Evolutionary conservation across 2,329 filamentous ascomycete species (phyloP).

Genomic region (Talaromyces sp.): DNA sequence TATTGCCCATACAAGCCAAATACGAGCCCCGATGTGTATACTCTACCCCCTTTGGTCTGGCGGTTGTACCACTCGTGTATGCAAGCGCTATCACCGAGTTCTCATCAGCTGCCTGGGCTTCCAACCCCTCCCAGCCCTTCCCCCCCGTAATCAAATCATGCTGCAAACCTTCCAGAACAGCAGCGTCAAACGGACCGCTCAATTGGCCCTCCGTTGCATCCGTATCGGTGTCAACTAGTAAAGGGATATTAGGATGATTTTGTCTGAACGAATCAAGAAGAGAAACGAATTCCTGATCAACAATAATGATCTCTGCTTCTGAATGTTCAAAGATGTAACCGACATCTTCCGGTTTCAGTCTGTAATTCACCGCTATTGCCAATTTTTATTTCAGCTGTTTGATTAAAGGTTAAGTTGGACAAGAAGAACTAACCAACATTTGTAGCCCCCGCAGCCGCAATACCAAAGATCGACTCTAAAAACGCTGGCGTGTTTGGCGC

Average conservation of each 20-base stretch:
- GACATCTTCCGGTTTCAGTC: slow-evolving; percentile 79
- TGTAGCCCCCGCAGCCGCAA: slow-evolving; percentile 74
- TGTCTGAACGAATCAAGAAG: slow-evolving; percentile 65
- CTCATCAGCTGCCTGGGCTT: slow-evolving; percentile 67
- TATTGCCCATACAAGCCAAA: slow-evolving; percentile 75
- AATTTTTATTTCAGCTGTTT: neutral
- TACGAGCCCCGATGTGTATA: slow-evolving; percentile 88
- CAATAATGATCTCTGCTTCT: slow-evolving; percentile 81
- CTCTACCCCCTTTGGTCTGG: slow-evolving; percentile 85
- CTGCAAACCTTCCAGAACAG: slow-evolving; percentile 72
- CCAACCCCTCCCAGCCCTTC: slow-evolving; percentile 72
- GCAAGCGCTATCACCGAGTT: slow-evolving; percentile 80
- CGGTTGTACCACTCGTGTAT: slow-evolving; percentile 92
- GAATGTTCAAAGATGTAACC: slow-evolving; percentile 85
- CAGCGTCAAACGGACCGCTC: slow-evolving; percentile 76
- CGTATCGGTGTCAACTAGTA: slow-evolving; percentile 81
- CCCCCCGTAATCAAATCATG: slow-evolving; percentile 63
- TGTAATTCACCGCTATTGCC: slow-evolving; percentile 58
- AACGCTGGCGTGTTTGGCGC: slow-evolving; percentile 93
- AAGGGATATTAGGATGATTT: slow-evolving; percentile 57
- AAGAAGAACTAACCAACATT: slow-evolving; percentile 55
- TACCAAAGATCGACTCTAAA: slow-evolving; percentile 82
- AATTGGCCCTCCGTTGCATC: slow-evolving; percentile 70
- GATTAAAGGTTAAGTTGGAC: neutral
- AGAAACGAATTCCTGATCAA: slow-evolving; percentile 71